Conservation (phyloP, 1,284 basidiomycete genomes). For the Boletus smithii region DNA sequence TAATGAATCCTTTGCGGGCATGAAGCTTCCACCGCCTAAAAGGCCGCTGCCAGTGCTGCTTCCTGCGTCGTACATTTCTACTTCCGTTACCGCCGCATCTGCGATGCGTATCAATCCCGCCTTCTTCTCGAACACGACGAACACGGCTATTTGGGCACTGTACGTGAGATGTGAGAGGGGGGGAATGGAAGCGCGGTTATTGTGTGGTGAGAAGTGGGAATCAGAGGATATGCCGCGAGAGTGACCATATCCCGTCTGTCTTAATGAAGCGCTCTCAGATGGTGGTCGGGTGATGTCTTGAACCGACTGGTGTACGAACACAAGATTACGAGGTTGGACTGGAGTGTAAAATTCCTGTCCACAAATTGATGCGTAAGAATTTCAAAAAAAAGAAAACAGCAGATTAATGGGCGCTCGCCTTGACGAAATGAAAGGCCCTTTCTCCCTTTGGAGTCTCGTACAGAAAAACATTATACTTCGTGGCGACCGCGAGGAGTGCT, state of each 20-base stretch:
- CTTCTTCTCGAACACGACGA: conserved; percentile 80
- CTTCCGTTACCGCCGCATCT: conserved; percentile 74
- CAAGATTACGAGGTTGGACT: conserved; percentile 54
- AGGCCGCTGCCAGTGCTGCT: conserved; percentile 26
- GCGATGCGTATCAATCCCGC: conserved; percentile 72
- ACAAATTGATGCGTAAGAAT: conserved; percentile 1
- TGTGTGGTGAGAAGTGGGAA: conserved; percentile 13
- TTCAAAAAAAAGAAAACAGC: not conserved
- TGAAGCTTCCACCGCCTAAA: conserved; percentile 26
- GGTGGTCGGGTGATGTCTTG: conserved; percentile 48
- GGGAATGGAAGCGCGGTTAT: conserved; percentile 21
- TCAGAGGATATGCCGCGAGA: conserved; percentile 27
- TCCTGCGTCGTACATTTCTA: conserved; percentile 60
- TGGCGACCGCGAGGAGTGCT: conserved; percentile 69
- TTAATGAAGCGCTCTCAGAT: conserved; percentile 39
- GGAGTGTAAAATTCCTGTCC: conserved; percentile 78
- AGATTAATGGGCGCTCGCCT: conserved; percentile 41
- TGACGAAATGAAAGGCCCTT: conserved; percentile 75
- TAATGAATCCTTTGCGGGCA: conserved; percentile 23
- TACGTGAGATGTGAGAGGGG: conserved; percentile 42
- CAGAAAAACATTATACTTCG: conserved; percentile 65
- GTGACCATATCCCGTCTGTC: conserved; percentile 25
- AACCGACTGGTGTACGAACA: conserved; percentile 67
- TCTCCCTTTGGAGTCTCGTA: conserved; percentile 79
- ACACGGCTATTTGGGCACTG: conserved; percentile 67